Evolutionary conservation across 768 basidiomycete genomes (phyloP).

Genomic region (Boletus pseudo-olivaceus): DNA sequence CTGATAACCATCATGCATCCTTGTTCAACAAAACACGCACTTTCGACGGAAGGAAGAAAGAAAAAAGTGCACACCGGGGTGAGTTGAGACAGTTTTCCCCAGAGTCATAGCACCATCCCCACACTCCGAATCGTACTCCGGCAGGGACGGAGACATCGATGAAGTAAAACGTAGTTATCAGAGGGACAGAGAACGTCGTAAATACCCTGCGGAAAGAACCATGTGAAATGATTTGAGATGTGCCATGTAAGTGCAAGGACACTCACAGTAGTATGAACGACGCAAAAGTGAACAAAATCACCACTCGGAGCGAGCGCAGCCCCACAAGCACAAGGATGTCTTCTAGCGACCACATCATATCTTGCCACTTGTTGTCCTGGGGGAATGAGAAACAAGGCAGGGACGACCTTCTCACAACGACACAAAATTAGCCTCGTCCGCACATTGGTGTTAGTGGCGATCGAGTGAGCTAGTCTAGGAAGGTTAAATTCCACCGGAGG

Average conservation of each 20-base stretch:
- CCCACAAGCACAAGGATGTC: not conserved
- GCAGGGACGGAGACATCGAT: not conserved
- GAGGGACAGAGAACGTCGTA: not conserved
- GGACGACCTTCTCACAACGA: not conserved
- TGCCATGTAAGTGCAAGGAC: not conserved
- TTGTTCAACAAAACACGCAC: not conserved
- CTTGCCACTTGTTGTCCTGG: not conserved
- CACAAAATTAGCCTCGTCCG: not conserved
- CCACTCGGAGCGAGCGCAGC: constrained; percentile 1
- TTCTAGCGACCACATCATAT: not conserved
- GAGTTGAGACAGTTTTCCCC: not conserved
- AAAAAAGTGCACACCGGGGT: not conserved
- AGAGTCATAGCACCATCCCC: not conserved
- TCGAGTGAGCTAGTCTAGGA: too few species aligned
- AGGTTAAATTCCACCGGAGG: not conserved
- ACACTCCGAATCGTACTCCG: not conserved
- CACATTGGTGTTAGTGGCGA: not conserved
- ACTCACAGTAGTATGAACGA: constrained; percentile 1
- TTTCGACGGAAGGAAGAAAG: too few species aligned
- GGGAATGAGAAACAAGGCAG: not conserved
- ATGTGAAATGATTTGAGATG: not conserved
- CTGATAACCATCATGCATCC: not conserved
- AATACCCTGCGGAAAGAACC: not conserved
- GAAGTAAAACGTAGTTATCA: not conserved
- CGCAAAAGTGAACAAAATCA: not conserved